Evolutionary conservation across 768 basidiomycete species (phyloP).

Genomic region (Boletellus ananas): DNA sequence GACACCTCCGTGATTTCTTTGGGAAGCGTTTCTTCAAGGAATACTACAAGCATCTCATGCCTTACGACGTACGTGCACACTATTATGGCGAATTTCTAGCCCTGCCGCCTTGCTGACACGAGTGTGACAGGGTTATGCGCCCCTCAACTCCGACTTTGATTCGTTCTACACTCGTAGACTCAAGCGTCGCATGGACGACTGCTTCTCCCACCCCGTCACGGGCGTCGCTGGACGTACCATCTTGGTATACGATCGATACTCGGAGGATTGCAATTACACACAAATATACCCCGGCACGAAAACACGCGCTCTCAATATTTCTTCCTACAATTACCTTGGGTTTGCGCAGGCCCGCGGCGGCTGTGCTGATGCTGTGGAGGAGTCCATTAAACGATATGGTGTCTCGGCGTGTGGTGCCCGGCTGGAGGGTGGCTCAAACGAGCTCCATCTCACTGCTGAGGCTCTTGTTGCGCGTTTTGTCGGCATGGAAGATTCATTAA

Average conservation of each 20-base stretch:
- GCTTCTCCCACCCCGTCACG: conserved; percentile 88
- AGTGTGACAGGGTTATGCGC: conserved; percentile 80
- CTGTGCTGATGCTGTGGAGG: conserved; percentile 93
- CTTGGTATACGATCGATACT: conserved; percentile 76
- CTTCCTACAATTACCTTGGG: conserved; percentile 98
- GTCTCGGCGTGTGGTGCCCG: conserved; percentile 72
- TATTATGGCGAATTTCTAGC: not conserved
- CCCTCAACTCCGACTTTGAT: conserved; percentile 96
- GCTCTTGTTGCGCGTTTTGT: conserved; percentile 86
- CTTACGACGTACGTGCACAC: conserved; percentile 64
- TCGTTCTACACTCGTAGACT: conserved; percentile 98
- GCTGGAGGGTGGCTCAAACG: conserved; percentile 81
- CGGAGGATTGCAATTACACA: conserved; percentile 76
- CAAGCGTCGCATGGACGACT: conserved; percentile 92
- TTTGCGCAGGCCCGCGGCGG: conserved; percentile 92
- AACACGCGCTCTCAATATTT: conserved; percentile 92
- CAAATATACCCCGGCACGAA: conserved; percentile 72
- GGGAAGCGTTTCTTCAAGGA: conserved; percentile 76
- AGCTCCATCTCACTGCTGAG: conserved; percentile 79
- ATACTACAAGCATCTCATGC: conserved; percentile 78
- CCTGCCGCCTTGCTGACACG: conserved; percentile 5
- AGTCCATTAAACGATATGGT: conserved; percentile 77
- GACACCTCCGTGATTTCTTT: conserved; percentile 92
- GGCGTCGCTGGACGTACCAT: conserved; percentile 96
- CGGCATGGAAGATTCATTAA: conserved; percentile 85